A percentile compares a stretch with the other conserved stretches of the same genome.
These are phyloP conservation scores for Gossypium bickii DNA, from an alignment of 345 rosid genomes.

Conservation along the genomic window DNA sequence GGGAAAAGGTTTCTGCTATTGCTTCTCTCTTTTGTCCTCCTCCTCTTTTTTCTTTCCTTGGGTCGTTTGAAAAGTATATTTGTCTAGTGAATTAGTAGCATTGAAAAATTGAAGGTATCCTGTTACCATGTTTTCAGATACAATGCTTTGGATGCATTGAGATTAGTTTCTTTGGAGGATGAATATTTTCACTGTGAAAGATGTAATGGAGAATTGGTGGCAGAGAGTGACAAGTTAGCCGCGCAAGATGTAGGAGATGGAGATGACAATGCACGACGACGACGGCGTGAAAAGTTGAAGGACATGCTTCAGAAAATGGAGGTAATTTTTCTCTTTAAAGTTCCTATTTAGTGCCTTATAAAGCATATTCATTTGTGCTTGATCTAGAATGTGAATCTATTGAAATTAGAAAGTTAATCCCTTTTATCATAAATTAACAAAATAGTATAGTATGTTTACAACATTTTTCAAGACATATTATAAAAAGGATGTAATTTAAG, in stretches of 20 bases:
- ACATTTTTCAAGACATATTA: not conserved
- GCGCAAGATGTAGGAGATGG: constrained; percentile 86
- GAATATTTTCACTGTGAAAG: constrained; percentile 84
- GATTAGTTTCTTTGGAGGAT: constrained; percentile 58
- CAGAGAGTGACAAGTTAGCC: constrained; percentile 81
- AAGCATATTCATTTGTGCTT: constrained; percentile 1
- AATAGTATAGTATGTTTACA: not conserved
- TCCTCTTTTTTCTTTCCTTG: not conserved
- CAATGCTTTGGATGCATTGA: constrained; percentile 78
- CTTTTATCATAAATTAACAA: not conserved
- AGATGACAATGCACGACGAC: constrained; percentile 81
- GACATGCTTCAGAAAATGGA: constrained; percentile 75
- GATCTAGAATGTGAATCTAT: not conserved
- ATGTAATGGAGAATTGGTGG: constrained; percentile 86
- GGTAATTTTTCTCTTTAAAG: constrained; percentile 29
- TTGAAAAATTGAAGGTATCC: constrained; percentile 10
- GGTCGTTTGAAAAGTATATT: not conserved
- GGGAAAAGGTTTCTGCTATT: constrained; percentile 50
- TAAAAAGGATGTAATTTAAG: not conserved
- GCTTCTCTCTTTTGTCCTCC: constrained; percentile 1
- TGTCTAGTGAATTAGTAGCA: not conserved
- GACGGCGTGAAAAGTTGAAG: constrained; percentile 72
- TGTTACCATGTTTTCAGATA: constrained; percentile 46
- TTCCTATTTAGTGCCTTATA: not conserved
- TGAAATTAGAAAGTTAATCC: not conserved